A percentile compares a stretch with the other conserved stretches of the same genome.
These are phyloP conservation scores for Stachybotrys elegans DNA, from an alignment of 2,329 filamentous ascomycete genomes.

Conservation along the genomic window DNA sequence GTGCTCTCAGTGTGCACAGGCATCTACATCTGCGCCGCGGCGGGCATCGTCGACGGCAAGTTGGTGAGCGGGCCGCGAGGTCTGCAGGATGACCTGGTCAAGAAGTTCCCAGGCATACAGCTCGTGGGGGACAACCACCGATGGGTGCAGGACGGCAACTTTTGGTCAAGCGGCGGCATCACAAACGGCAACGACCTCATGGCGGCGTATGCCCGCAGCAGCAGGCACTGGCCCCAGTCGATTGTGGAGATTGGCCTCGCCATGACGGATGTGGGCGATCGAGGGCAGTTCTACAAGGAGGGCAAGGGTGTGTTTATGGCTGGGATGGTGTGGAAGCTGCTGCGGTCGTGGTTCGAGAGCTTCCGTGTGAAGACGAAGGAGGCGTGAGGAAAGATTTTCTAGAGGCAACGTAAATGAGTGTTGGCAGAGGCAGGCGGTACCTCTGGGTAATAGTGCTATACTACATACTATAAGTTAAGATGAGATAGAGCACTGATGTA, in stretches of 20 bases:
- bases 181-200: constrained; percentile 54
- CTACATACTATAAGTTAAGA: constrained; percentile 5
- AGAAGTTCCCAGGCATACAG: constrained; percentile 31
- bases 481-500: constrained; percentile 7
- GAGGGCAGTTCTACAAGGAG: constrained; percentile 36
- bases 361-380: too few species aligned
- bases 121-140: constrained; percentile 41
- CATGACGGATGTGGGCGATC: constrained; percentile 44
- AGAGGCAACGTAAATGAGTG: too few species aligned
- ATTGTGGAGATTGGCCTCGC: constrained; percentile 38
- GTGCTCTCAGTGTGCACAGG: constrained; percentile 49
- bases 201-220: constrained; percentile 42
- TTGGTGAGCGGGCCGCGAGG: constrained; percentile 41
- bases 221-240: constrained; percentile 34
- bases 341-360: too few species aligned
- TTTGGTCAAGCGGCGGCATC: constrained; percentile 51
- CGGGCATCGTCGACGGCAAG: constrained; percentile 41
- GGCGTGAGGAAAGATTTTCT: too few species aligned
- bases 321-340: constrained; percentile 30
- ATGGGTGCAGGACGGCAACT: constrained; percentile 47
- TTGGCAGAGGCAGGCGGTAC: too few species aligned
- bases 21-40: constrained; percentile 40
- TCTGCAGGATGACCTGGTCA: constrained; percentile 32
- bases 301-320: constrained; percentile 27
- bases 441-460: too few species aligned